Evolutionary conservation across 768 basidiomycete species (phyloP), one percentile per base, ranked within the genome.

Genomic region (Saitozyma podzolica): DNA sequence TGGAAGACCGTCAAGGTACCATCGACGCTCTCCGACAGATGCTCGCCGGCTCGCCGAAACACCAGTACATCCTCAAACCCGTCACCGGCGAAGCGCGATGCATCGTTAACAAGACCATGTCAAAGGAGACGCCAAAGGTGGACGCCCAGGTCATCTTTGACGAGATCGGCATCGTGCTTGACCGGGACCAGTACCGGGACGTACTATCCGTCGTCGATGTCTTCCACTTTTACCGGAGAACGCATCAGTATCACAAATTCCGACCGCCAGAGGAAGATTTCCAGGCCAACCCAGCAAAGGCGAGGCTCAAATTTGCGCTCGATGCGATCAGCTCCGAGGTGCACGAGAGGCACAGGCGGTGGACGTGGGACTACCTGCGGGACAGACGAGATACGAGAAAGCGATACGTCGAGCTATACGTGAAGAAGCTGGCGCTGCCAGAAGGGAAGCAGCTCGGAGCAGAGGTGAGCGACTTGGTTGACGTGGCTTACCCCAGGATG

Each of bases 31-130:
- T 97, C 74, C 86, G 84, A 50, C 83, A 85, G 10, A 87, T 92
- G 84, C 63, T 75, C 40, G 61, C 50, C 48, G 70, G 69, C 19
- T 66, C 72, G 10, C 80, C 84, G 8, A 80, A 84, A 19, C 96
- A 99, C 77, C 96, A 98, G 77, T 97, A 91, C 78, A 89, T 98
- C 59, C 84, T 99, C 20, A 92, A 89, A 77, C 96, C 96, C 16
- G 94, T 99, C 14, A 91, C 92, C 0, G 95, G 94, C 48, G 88
- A 97, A 82, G 96, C 94, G 47, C 85, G 90, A 70, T 83, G 93
- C 67, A 83, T 88, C 62, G 85, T 99, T 80, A 92, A 94, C 72
- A 87, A 91, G 67, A 87, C 85, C 73, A 82, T 87, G 60, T 86
- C 89, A 70, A 84, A 84, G 52, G 83, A 86, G 61, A 89, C 85